Conservation (phyloP, 177 flowering plant species). For the Vitis hybrid region DNA sequence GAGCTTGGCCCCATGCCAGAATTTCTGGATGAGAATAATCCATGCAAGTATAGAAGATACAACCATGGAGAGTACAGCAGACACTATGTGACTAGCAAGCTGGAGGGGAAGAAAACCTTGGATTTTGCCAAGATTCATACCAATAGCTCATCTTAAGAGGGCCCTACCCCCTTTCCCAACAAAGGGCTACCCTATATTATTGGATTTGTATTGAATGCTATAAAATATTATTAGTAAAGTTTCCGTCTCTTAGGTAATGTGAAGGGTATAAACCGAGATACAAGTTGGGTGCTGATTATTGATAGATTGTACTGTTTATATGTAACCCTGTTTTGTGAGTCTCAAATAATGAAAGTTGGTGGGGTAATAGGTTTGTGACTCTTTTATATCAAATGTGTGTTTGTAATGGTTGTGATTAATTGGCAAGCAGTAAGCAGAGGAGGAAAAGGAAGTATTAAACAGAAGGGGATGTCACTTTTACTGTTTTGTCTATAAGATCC, state of each 20-base stretch:
- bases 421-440: neutral
- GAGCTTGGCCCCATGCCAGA: slow-evolving; percentile 71
- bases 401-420: neutral
- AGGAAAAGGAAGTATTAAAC: slow-evolving; percentile 1
- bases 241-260: neutral
- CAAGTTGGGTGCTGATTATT: slow-evolving; percentile 4
- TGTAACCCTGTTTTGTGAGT: neutral
- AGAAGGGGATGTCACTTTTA: slow-evolving; percentile 6
- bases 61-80: slow-evolving; percentile 89
- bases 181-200: slow-evolving; percentile 1
- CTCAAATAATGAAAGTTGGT: slow-evolving; percentile 3
- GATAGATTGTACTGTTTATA: slow-evolving; percentile 11
- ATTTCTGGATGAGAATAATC: slow-evolving; percentile 53
- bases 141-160: slow-evolving; percentile 18
- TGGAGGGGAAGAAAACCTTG: slow-evolving; percentile 79
- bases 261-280: slow-evolving; percentile 7
- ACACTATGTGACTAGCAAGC: slow-evolving; percentile 74
- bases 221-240: neutral
- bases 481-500: slow-evolving; percentile 17
- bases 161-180: slow-evolving; percentile 8
- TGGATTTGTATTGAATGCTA: neutral
- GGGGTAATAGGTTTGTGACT: slow-evolving; percentile 4
- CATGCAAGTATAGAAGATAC: slow-evolving; percentile 70
- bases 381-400: slow-evolving; percentile 10
- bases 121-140: slow-evolving; percentile 72